phyloP scores from a whole-genome alignment of 495 filamentous ascomycete species.

The Penicillium egyptiacum region DNA sequence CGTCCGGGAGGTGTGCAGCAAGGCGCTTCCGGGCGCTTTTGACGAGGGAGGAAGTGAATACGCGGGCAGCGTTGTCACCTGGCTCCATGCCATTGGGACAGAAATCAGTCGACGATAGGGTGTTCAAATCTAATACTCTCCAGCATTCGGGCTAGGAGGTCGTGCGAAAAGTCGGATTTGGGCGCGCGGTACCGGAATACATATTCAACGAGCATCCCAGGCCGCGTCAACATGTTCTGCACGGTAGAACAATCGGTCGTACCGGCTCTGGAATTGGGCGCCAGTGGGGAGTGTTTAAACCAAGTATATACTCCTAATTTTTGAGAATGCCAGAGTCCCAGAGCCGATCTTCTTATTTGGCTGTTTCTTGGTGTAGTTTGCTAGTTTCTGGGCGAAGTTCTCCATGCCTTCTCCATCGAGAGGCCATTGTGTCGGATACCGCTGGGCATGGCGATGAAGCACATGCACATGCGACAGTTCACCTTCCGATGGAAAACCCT shows the following conservation, averaged over 20 bases:
- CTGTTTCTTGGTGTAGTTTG: constrained; percentile 43
- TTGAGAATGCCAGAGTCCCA: constrained; percentile 51
- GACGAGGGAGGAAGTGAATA: constrained; percentile 23
- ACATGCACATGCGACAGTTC: constrained; percentile 53
- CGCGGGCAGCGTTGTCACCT: constrained; percentile 19
- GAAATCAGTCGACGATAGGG: constrained; percentile 45
- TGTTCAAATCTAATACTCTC: constrained; percentile 51
- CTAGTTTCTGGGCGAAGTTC: constrained; percentile 46
- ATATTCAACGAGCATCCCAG: constrained; percentile 46
- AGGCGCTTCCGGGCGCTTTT: constrained; percentile 25
- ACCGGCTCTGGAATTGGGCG: constrained; percentile 54
- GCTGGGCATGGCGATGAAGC: constrained; percentile 54
- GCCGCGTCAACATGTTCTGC: constrained; percentile 39
- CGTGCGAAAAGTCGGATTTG: constrained; percentile 50
- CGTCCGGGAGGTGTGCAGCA: constrained; percentile 22
- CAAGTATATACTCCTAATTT: constrained; percentile 52
- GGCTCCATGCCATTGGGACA: constrained; percentile 21
- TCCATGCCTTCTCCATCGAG: constrained; percentile 49
- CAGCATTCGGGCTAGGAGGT: constrained; percentile 51
- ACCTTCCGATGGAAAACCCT: constrained; percentile 51
- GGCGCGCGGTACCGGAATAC: constrained; percentile 41
- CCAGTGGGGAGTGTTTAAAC: constrained; percentile 41
- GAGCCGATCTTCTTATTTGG: constrained; percentile 33
- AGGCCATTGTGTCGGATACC: constrained; percentile 42
- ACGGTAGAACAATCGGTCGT: constrained; percentile 51